These are phyloP conservation scores for Calonectria henricotiae DNA, from an alignment of 2,329 filamentous ascomycete species.

Conservation along the genomic window DNA sequence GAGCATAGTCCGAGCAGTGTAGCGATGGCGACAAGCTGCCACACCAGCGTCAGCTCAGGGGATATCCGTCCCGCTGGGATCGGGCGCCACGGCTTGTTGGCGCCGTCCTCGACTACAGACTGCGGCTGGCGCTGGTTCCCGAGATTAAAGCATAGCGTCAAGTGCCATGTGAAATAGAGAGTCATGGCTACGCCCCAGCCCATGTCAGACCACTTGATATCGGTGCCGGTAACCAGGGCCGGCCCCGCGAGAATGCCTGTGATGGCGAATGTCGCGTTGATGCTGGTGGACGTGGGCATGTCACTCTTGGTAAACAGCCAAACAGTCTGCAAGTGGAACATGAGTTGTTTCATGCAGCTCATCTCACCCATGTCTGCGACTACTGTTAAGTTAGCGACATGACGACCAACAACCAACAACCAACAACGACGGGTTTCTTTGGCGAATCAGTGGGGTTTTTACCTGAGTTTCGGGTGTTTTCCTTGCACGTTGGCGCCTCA, in stretches of 20 bases:
- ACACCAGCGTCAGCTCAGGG: conserved; percentile 8
- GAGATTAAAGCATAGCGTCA: conserved; percentile 6
- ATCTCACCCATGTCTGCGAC: conserved; percentile 7
- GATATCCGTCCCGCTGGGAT: conserved; percentile 11
- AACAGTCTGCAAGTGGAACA: not conserved
- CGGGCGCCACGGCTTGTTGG: conserved; percentile 11
- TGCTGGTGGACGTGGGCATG: conserved; percentile 13
- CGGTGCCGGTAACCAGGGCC: not conserved
- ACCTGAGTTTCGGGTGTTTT: not conserved
- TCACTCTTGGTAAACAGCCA: conserved; percentile 10
- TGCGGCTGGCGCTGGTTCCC: conserved; percentile 19
- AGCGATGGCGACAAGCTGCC: conserved; percentile 2
- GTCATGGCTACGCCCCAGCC: not conserved
- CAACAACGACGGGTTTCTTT: not conserved
- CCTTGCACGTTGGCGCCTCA: not conserved
- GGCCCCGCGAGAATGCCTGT: conserved; percentile 5
- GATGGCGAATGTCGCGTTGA: conserved; percentile 2
- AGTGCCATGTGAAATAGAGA: conserved; percentile 14
- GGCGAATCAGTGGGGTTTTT: conserved; percentile 1
- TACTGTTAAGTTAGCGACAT: not conserved
- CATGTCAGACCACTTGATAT: not conserved
- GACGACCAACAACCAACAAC: not conserved
- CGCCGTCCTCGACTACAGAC: conserved; percentile 2
- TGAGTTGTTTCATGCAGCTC: conserved; percentile 3
- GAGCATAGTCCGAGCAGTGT: conserved; percentile 22